Conservation (phyloP, 2,329 filamentous ascomycete species). For the Fusarium austroafricanum region DNA sequence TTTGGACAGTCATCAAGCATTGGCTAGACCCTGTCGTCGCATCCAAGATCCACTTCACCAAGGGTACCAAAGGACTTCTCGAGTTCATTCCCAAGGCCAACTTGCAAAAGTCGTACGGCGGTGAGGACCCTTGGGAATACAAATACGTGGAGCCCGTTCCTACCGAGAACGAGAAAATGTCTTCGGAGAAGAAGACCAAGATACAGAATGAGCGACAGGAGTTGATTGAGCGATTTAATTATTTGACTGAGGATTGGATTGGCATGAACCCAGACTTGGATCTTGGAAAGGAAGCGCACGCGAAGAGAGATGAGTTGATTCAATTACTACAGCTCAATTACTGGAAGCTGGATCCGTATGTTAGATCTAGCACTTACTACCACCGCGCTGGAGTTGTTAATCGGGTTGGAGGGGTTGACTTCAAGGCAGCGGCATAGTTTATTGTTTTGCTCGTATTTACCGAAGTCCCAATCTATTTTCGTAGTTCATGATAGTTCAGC, state of each 20-base stretch:
- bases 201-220: conserved; percentile 64
- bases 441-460: not conserved
- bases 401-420: conserved; percentile 30
- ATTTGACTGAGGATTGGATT: conserved; percentile 31
- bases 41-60: conserved; percentile 77
- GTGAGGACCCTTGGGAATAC: conserved; percentile 74
- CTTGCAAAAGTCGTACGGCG: conserved; percentile 70
- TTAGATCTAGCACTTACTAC: conserved; percentile 61
- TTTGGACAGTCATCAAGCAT: conserved; percentile 74
- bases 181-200: conserved; percentile 54
- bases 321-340: conserved; percentile 69
- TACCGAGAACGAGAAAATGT: conserved; percentile 67
- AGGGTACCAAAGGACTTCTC: conserved; percentile 69
- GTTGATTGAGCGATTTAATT: conserved; percentile 67
- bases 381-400: conserved; percentile 36
- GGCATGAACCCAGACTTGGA: not conserved
- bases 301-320: conserved; percentile 60
- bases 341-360: conserved; percentile 77
- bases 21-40: conserved; percentile 83
- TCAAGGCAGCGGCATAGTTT: conserved; percentile 34
- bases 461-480: not conserved
- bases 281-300: conserved; percentile 1
- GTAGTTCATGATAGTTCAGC: not conserved
- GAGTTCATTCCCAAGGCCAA: conserved; percentile 70
- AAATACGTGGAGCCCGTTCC: conserved; percentile 69